Evolutionary conservation across 2,329 filamentous ascomycete species (phyloP).

Genomic region (Gaeumannomyces tritici): DNA sequence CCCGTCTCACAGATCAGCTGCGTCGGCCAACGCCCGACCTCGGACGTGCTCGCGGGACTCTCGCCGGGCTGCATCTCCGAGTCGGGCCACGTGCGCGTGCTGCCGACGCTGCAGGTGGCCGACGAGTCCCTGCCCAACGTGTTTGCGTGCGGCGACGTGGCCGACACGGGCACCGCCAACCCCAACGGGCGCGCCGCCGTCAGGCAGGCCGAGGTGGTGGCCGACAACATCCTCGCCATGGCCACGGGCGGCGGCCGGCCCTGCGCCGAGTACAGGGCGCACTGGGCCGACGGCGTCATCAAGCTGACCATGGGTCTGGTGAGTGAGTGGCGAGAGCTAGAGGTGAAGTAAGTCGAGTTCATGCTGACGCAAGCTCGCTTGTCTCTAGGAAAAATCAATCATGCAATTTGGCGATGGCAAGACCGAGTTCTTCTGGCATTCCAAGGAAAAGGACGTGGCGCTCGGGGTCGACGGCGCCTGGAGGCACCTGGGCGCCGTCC

Average conservation of each 20-base stretch:
- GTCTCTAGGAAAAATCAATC: constrained; percentile 31
- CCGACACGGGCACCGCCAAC: constrained; percentile 36
- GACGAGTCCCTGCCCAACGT: constrained; percentile 38
- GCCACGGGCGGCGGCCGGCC: constrained; percentile 30
- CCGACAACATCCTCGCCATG: constrained; percentile 40
- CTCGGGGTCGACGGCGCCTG: constrained; percentile 33
- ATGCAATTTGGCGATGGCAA: constrained; percentile 31
- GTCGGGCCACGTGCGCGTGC: constrained; percentile 42
- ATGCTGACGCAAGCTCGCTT: not conserved
- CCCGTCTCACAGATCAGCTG: constrained; percentile 38
- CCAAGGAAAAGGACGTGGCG: constrained; percentile 30
- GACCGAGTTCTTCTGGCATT: constrained; percentile 29
- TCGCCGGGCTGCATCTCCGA: constrained; percentile 32
- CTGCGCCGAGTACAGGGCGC: constrained; percentile 24
- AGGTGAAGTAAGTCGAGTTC: not conserved
- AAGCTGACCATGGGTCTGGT: constrained; percentile 46
- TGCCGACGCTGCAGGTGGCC: constrained; percentile 45
- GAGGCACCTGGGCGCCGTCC: constrained; percentile 31
- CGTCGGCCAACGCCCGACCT: constrained; percentile 49
- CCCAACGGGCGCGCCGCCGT: constrained; percentile 46
- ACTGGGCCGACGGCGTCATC: constrained; percentile 39
- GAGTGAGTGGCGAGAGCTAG: constrained; percentile 11
- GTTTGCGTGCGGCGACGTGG: constrained; percentile 56
- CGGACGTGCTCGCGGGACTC: constrained; percentile 32
- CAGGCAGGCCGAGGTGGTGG: constrained; percentile 41